These are phyloP conservation scores for Podospora conica DNA, from an alignment of 495 filamentous ascomycete genomes.

Conservation along the genomic window DNA sequence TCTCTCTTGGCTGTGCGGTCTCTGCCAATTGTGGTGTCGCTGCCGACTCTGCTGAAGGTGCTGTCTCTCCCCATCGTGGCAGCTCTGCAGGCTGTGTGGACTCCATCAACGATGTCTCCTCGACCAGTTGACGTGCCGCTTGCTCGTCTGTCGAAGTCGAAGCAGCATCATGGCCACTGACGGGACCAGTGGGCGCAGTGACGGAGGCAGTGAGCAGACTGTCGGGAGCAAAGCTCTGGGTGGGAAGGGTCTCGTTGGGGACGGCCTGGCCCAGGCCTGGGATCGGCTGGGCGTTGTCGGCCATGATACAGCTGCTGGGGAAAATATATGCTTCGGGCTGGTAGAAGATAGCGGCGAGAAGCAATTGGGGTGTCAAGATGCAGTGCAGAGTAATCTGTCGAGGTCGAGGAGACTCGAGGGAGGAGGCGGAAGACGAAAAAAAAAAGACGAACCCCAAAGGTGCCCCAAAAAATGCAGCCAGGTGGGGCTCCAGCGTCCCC, in stretches of 20 bases:
- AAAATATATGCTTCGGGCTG: neutral
- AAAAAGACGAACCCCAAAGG: constrained; percentile 15
- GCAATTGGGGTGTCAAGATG: neutral
- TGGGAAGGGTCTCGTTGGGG: constrained; percentile 23
- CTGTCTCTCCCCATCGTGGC: neutral
- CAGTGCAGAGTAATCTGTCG: neutral
- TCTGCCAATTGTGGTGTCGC: neutral
- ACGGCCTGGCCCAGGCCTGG: constrained; percentile 34
- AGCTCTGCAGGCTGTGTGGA: neutral
- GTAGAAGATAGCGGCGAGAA: no score
- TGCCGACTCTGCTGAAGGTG: neutral
- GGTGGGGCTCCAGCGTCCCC: constrained; percentile 2
- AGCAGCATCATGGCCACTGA: neutral
- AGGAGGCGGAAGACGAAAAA: constrained; percentile 24
- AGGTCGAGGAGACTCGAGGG: neutral
- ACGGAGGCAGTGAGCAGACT: constrained; percentile 14
- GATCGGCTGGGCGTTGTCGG: constrained; percentile 33
- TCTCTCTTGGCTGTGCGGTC: neutral
- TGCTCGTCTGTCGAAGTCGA: neutral
- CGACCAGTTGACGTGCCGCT: neutral
- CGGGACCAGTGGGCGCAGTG: neutral
- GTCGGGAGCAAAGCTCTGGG: constrained; percentile 20
- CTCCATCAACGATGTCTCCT: neutral
- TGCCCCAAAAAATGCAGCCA: constrained; percentile 18
- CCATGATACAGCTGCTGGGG: constrained; percentile 30